Conservation (phyloP, 179 eudicot genomes). For the Spergularia azorica region DNA sequence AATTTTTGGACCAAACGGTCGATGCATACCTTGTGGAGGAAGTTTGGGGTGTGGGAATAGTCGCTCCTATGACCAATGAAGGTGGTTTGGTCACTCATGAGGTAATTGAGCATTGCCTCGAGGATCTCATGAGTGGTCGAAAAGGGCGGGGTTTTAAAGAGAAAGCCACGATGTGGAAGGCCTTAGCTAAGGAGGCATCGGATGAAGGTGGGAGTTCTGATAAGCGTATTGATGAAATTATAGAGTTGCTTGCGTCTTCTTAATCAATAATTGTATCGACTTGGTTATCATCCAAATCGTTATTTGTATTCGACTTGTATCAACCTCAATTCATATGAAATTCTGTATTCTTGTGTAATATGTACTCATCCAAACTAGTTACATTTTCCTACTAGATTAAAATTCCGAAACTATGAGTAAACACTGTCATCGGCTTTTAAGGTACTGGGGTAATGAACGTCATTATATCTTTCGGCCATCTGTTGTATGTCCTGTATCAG, state of each 20-base stretch:
- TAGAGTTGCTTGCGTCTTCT: constrained; percentile 12
- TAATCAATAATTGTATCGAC: background rate
- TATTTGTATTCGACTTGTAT: too few species aligned
- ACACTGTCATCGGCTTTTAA: too few species aligned
- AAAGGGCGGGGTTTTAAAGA: constrained; percentile 8
- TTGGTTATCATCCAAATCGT: too few species aligned
- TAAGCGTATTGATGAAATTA: constrained; percentile 18
- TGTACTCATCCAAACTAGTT: too few species aligned
- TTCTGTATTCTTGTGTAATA: too few species aligned
- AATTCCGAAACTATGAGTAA: too few species aligned
- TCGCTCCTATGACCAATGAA: background rate
- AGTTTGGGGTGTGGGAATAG: constrained; percentile 8
- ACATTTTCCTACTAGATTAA: too few species aligned
- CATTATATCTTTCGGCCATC: too few species aligned
- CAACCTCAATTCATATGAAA: too few species aligned
- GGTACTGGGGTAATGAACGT: too few species aligned
- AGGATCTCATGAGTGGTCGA: constrained; percentile 1
- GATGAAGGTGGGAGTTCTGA: constrained; percentile 19
- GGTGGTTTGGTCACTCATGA: background rate
- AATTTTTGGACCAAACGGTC: too few species aligned
- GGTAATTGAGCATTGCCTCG: constrained; percentile 7
- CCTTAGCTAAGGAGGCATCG: constrained; percentile 7
- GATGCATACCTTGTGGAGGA: too few species aligned
- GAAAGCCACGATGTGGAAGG: constrained; percentile 12
- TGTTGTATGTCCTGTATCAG: constrained; percentile 33